Percentiles rank a stretch among this genome's conserved stretches.
Evolutionary conservation across 495 filamentous ascomycete genomes (phyloP).

Genomic region (Copromyces sp.): DNA sequence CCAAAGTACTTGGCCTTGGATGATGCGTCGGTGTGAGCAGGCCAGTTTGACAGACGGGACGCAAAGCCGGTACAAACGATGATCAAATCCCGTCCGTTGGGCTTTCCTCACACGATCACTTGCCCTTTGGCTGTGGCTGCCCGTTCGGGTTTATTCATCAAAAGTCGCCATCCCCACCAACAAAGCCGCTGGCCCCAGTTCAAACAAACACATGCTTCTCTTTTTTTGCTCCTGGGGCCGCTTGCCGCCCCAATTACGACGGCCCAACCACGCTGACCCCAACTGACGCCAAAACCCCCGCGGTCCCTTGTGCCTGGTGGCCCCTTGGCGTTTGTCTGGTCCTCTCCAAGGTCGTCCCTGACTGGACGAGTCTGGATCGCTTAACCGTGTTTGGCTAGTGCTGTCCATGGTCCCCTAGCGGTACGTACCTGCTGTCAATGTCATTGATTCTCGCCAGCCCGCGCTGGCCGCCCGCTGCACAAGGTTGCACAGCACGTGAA

Average conservation of each 20-base stretch:
- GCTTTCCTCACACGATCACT: slow-evolving; percentile 17
- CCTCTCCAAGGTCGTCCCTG: background rate
- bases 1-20: background rate
- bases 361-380: background rate
- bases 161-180: slow-evolving; percentile 5
- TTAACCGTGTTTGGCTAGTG: background rate
- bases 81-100: background rate
- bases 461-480: background rate
- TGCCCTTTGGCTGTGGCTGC: slow-evolving; percentile 7
- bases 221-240: background rate
- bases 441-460: background rate
- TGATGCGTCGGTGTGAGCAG: background rate
- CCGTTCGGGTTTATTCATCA: background rate
- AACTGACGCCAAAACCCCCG: background rate
- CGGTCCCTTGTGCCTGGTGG: background rate
- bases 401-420: background rate
- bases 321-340: background rate
- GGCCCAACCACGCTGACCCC: background rate
- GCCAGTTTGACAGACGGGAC: background rate
- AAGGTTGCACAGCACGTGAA: background rate
- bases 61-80: background rate
- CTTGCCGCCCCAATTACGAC: background rate
- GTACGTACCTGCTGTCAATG: background rate
- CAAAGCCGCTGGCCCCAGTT: background rate
- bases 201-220: background rate